Evolutionary conservation across 2,329 filamentous ascomycete species (phyloP), one percentile per base, ranked within the genome.

Genomic region (Alternaria gaisen): DNA sequence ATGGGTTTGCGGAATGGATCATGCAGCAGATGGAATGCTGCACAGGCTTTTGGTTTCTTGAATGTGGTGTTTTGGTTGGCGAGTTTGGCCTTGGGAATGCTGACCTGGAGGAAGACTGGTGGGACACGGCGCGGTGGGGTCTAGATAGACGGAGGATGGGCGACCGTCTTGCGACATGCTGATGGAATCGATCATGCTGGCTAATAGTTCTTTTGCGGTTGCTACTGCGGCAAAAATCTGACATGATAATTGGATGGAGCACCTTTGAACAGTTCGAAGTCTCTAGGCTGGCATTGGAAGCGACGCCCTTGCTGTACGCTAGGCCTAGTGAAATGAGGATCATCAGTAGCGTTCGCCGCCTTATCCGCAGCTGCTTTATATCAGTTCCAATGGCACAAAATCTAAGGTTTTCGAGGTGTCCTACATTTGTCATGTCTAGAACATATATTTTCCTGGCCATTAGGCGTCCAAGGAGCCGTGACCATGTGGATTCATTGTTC

Each of bases 21-120:
- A n/a, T 94, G 91, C 78, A 83, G 86, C 57, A 85, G 87, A 67
- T 91, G 87, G 85, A 92, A 91, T 80, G 87, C 90, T 26, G 83
- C 86, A 61, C 85, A 91, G 70, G 90, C 90, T 10, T 92, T 93
- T 71, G 80, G 83, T 56, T 93, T 93, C 78, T 78, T 93, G 58
- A 88, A 87, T 2, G 90, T 89, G 44, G 83, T 91, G 67, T 83
- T 88, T 72, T 93, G 90, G 90, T 84, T 92, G 44, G 85, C 80
- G 16, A 90, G 88, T 50, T 68, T 64, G 51, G 32, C 62, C 2
- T 53, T 64, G 55, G 66, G 63, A 6, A 22, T 71, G n/a, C 16
- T 61, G 44, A 54, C 34, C 1, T 47, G 50, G 41, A 58, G 18
- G 48, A 47, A 41, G 18, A 18, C 28, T 34, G 18, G 32, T 16